Base-by-base conservation (phyloP, 495 filamentous ascomycete species). In the Penicillium parvum region DNA sequence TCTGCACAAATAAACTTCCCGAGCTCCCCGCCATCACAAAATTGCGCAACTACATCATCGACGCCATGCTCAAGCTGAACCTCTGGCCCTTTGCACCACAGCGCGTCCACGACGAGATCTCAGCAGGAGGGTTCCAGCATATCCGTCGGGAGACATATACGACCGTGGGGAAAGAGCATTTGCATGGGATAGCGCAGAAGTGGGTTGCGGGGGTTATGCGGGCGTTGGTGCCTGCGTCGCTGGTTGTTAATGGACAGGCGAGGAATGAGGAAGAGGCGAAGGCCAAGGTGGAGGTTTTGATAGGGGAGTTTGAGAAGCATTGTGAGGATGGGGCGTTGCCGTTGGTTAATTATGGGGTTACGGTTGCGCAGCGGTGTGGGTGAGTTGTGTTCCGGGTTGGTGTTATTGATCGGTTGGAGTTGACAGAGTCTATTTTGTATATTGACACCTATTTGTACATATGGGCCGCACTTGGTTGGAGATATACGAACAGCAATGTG, bases 311-410 rank as follows among this genome's bases (percentile, higher is more conserved):
- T 34, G 45, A 49, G 17, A 27, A 19, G 30, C 32, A 55, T 36
- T 54, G 35, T 36, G 8, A 22, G 20, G 11, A 36, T n/a, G n/a
- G n/a, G 21, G 51, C 51, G 3, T 15, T 47, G 17, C 48, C 51
- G 15, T 22, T 53, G 46, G 43, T 55, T 16, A 55, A 52, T 33
- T 35, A 48, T 37, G 45, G 53, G 14, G 52, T 55, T 38, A 44
- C 48, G 36, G 45, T 55, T 32, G 55, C 33, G 20, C 49, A 46
- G 45, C 49, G 36, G 39, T 35, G 28, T 21, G 33, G 35, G 29
- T 47, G 28, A 47, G 2, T 7, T 29, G 9, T 12, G n/a, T n/a
- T n/a, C n/a, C n/a, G n/a, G n/a, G n/a, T n/a, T n/a, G n/a, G n/a
- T n/a, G n/a, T n/a, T n/a, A n/a, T n/a, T n/a, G n/a, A n/a, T n/a